Conservation (phyloP, 1,284 basidiomycete species). For the Puccinia coronata region DNA sequence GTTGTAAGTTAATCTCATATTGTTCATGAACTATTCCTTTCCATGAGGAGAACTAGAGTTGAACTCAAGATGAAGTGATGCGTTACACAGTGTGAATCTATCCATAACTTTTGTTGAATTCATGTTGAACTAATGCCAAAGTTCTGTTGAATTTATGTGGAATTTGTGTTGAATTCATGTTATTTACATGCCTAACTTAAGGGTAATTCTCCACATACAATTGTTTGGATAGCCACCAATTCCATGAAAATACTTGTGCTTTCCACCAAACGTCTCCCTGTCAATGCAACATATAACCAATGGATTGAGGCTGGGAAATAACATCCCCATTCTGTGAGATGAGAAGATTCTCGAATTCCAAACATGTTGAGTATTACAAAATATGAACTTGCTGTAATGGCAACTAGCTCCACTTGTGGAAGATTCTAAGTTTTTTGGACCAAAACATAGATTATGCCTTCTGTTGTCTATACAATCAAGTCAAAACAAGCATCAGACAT, state of each 20-base stretch:
- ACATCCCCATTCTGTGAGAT: neutral
- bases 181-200: neutral
- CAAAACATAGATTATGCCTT: no score
- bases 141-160: conserved; percentile 3
- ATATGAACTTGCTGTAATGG: no score
- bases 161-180: neutral
- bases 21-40: no score
- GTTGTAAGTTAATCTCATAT: no score
- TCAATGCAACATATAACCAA: no score
- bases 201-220: neutral
- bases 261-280: neutral
- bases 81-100: no score
- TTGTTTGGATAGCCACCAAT: neutral
- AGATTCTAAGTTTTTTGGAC: neutral
- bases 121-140: no score
- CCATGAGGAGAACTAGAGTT: no score
- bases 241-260: neutral
- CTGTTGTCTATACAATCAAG: neutral
- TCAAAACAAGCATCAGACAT: neutral
- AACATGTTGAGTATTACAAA: no score
- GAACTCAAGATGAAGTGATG: no score
- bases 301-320: neutral
- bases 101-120: no score
- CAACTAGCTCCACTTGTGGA: neutral
- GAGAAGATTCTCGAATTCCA: conserved; percentile 8